Base-by-base conservation (phyloP, 2,329 filamentous ascomycete species). In the Trichoderma atrobrunneum region DNA sequence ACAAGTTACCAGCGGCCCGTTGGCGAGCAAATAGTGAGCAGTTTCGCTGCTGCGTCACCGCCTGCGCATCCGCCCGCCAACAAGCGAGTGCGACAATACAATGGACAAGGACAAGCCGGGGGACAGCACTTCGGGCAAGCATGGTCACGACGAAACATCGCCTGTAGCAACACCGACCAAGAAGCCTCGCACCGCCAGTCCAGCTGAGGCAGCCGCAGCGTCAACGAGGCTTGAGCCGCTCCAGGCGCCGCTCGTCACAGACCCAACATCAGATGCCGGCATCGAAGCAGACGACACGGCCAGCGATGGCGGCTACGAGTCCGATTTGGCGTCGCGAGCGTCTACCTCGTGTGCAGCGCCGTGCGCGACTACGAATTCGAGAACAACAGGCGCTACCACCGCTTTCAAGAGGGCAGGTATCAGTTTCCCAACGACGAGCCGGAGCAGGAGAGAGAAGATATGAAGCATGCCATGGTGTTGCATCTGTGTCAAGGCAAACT, bases 401-500 rank as follows among this genome's bases (percentile, higher is more conserved):
- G 79, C 72, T 84, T 81, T 70, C 78, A 81, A 34, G 78, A 84
- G 70, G 82, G 83, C 5, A 74, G 79, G 1, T 82, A 82, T 43
- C 77, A 79, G 32, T 80, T 82, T 70, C 81, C 81, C 18, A 84
- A 85, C 72, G 84, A 85, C 68, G 80, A 84, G n/a, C 74, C 78
- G 3, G 84, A 85, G 73, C 84, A 84, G 74, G 82, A 82, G 73
- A 76, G 84, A 26, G 83, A 85, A 74, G 81, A 82, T 71, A 84
- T 82, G 79, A 80, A 82, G 72, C 82, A 85, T 66, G 80, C 82
- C 26, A 81, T 83, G 75, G 74, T 80, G 3, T 74, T 84, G 28
- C 74, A 77, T 51, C 70, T 83, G 6, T 77, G 79, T 14, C 78
- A 80, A 2, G 82, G 81, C 0, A 77, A 78, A 63, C 78, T 87